Evolutionary conservation across 768 basidiomycete species (phyloP), one percentile per base, ranked within the genome.

Genomic region (Dioszegia crocea): DNA sequence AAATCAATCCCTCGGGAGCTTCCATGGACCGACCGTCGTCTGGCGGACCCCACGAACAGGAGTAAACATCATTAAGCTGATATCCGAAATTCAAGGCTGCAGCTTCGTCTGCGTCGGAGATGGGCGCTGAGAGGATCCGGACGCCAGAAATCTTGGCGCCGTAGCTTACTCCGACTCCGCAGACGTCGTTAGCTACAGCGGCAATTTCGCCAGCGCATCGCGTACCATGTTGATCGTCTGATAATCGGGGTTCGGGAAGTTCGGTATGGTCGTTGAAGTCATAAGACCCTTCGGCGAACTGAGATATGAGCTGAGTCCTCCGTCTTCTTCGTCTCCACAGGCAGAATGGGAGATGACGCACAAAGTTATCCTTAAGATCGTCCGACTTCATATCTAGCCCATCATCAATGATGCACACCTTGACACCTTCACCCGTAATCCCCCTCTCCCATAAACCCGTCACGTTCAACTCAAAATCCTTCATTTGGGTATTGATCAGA

Each of bases 11-110:
- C 14, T 84, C 85, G 0, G 96, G 96, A 0, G 84, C 91, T 74
- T 99, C 96, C 94, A 98, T 97, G 0, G 88, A 85, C 68, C 81
- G 81, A 9, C 94, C 94, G 68, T 96, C 88, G 76, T 99, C 94
- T 0, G 93, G 89, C 9, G 96, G 96, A 4, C 96, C 96, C 96
- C 96, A 99, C 56, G 89, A 91, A 77, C 96, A 99, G 62, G 89
- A 91, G 78, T 89, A 98, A 67, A 91, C 91, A 24, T 88, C 89
- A 50, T 88, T 91, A 65, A 89, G 86, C 64, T 96, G 87, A 76
- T 85, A 98, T 11, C 87, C 91, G 76, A 87, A 96, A 78, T 99
- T 99, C 57, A 99, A 84, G 8, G 93, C 86, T 2, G 90, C 85
- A 0, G 96, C 92, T 78, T 99, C 96, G 75, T 99, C 96, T 24